These are phyloP conservation scores for Phytophthora crassamura DNA, from an alignment of 352 stramenopile genomes.

Conservation along the genomic window DNA sequence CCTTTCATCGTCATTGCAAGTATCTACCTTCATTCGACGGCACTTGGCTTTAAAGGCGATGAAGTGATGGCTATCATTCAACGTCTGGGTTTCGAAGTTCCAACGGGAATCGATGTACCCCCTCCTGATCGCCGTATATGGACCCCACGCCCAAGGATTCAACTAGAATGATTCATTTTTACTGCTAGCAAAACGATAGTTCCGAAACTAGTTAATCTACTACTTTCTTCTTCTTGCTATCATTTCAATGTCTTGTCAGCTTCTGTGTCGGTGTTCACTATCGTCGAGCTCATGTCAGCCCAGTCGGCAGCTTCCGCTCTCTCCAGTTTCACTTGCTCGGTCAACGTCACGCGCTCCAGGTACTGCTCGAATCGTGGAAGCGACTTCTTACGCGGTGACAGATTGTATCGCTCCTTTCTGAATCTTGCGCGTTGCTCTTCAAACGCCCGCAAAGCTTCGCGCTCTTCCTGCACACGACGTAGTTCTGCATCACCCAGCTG, in stretches of 20 bases:
- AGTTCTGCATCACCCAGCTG: slow-evolving; percentile 38
- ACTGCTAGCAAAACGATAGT: no score
- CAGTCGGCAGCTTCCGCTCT: slow-evolving; percentile 40
- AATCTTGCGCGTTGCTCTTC: slow-evolving; percentile 50
- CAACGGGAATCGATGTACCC: no score
- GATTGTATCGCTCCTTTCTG: slow-evolving; percentile 65
- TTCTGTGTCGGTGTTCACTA: background rate
- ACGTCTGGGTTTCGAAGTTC: no score
- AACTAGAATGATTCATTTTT: no score
- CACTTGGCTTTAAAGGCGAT: no score
- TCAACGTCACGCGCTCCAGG: slow-evolving; percentile 64
- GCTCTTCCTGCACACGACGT: slow-evolving; percentile 42
- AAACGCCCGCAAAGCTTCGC: slow-evolving; percentile 41
- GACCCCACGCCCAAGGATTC: no score
- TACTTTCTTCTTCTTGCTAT: no score
- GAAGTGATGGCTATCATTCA: no score
- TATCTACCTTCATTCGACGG: no score
- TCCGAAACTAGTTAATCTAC: no score
- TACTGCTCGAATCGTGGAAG: slow-evolving; percentile 54
- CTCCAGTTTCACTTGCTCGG: slow-evolving; percentile 51
- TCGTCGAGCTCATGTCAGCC: background rate
- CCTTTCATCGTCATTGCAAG: background rate
- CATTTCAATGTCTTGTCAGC: no score
- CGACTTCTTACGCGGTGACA: slow-evolving; percentile 51
- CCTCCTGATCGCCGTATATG: no score